Percentiles rank a stretch among this genome's conserved stretches.
Conservation (phyloP, 2,329 filamentous ascomycete genomes). For the Orbilia quercus region DNA sequence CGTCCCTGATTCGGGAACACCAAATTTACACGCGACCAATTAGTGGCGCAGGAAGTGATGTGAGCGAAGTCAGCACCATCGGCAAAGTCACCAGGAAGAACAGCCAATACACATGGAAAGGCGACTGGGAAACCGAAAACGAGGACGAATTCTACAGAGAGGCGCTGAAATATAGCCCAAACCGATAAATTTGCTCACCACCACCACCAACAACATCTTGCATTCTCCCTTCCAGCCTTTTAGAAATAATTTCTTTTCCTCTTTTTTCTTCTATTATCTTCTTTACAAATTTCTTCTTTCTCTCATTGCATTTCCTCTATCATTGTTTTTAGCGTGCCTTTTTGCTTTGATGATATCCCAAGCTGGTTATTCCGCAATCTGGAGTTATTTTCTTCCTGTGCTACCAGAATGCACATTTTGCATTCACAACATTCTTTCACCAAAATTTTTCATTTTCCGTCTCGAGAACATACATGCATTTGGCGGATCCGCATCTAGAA, state of each 20-base stretch:
- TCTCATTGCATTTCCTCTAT: constrained; percentile 4
- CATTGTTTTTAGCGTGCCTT: constrained; percentile 4
- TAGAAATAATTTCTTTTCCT: constrained; percentile 21
- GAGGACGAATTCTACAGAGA: constrained; percentile 53
- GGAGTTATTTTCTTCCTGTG: constrained; percentile 17
- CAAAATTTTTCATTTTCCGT: constrained; percentile 14
- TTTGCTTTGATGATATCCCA: constrained; percentile 44
- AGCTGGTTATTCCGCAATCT: constrained; percentile 18
- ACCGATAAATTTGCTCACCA: constrained; percentile 27
- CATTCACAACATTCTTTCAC: constrained; percentile 24
- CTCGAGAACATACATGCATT: neutral
- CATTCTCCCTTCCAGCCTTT: too few relatives aligned
- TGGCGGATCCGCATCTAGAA: constrained; percentile 25
- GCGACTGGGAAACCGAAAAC: constrained; percentile 54
- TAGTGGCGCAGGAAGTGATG: constrained; percentile 44
- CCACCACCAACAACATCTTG: neutral
- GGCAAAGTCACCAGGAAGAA: constrained; percentile 53
- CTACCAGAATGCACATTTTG: neutral
- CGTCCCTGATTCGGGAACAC: constrained; percentile 21
- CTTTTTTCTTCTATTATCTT: constrained; percentile 4
- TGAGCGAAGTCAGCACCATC: constrained; percentile 53
- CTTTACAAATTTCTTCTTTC: constrained; percentile 4
- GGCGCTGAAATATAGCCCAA: constrained; percentile 44
- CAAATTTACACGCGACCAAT: constrained; percentile 24
- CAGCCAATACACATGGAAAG: constrained; percentile 51